Percentiles rank a stretch among this genome's conserved stretches.
These are phyloP conservation scores for Cyclotella choctawhatcheeana DNA, from an alignment of 108 stramenopile species.

Conservation along the genomic window DNA sequence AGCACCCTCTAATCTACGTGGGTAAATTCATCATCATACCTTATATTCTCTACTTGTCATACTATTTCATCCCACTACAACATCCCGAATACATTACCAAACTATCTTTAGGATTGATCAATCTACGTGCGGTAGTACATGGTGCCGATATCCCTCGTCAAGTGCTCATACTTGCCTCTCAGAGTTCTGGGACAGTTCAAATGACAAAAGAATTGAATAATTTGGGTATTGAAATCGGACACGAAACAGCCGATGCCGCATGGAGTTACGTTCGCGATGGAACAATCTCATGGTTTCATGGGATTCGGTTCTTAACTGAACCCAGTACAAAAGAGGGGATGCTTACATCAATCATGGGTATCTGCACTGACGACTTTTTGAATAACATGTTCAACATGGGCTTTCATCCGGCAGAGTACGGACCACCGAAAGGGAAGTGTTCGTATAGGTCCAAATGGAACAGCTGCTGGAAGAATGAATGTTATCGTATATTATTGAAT, in stretches of 20 bases:
- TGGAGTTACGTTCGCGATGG: constrained; percentile 49
- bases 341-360: constrained; percentile 1
- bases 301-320: constrained; percentile 27
- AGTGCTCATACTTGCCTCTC: constrained; percentile 63
- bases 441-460: constrained; percentile 43
- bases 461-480: constrained; percentile 57
- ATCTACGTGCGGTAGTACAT: constrained; percentile 52
- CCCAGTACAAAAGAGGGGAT: constrained; percentile 13
- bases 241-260: constrained; percentile 37
- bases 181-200: constrained; percentile 38
- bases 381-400: constrained; percentile 54
- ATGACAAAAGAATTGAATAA: constrained; percentile 18
- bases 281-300: constrained; percentile 41
- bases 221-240: constrained; percentile 44
- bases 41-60: constrained; percentile 37
- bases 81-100: constrained; percentile 50
- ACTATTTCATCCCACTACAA: constrained; percentile 52
- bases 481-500: constrained; percentile 26
- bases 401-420: constrained; percentile 61
- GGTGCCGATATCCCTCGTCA: constrained; percentile 51
- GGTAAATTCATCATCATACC: constrained; percentile 46
- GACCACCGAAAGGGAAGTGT: constrained; percentile 33
- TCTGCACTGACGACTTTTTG: constrained; percentile 26
- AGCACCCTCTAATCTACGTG: constrained; percentile 31
- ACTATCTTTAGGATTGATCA: constrained; percentile 16